Base-by-base conservation (phyloP, 345 rosid species). In the Eucalyptus rudis region DNA sequence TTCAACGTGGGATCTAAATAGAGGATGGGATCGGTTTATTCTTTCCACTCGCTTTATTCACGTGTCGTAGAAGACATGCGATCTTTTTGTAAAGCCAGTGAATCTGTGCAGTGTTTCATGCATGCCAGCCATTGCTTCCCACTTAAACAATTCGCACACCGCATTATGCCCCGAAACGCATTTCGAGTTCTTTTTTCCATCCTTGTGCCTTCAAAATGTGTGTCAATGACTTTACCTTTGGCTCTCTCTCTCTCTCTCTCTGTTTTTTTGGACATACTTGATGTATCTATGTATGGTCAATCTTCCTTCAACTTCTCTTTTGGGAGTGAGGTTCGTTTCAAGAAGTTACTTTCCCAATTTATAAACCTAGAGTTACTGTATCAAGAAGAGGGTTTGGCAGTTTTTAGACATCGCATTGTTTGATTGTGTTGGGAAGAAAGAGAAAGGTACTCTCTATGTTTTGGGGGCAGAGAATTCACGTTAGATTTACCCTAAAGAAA, bases 21-120 rank as follows among this genome's bases (percentile, higher is more conserved):
- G 80, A 96, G 94, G 95, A 95, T 93, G 94, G 91, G 91, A 91
- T 47, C 17, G 14, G 17, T n/a, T 86, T 25, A 36, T 49, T 17
- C 14, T 25, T 86, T 27, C 29, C 25, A 16, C 40, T 54, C 52
- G 25, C 87, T 86, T 86, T 86, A 29, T 86, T 50, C 87, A 86
- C 87, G 62, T 86, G 62, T 29, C 11, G 27, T 5, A 10, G 27
- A 86, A 49, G 50, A 86, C 56, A 50, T 50, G 40, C 7, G 87
- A 76, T 76, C 84, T 76, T 76, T 76, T 56, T 40, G 10, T 76
- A 76, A 76, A 86, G 87, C 59, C 87, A 86, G 44, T 86, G 87
- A 86, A 86, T 86, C 59, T 86, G 11, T 49, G 87, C 87, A 86
- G 54, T 19, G 58, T 10, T 86, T 86, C 36, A 47, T 49, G 54